These are phyloP conservation scores for Crepidotus variabilis DNA, from an alignment of 768 basidiomycete genomes.

Conservation along the genomic window DNA sequence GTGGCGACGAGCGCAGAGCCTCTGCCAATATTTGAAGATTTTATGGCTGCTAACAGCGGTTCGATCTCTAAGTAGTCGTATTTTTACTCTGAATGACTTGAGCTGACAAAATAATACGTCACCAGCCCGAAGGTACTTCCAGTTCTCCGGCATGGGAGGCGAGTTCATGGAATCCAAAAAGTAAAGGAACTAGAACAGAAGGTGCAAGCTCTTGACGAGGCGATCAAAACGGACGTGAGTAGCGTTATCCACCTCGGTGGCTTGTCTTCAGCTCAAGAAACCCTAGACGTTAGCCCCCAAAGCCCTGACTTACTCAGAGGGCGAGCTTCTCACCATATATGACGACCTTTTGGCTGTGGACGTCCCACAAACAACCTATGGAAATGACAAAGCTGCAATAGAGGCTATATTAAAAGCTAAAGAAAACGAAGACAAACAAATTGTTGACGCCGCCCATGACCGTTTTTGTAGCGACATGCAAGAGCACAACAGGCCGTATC, in stretches of 20 bases:
- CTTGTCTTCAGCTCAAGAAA: not conserved
- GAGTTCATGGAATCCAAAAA: slow-evolving; percentile 6
- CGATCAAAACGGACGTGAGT: slow-evolving; percentile 30
- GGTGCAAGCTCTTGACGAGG: slow-evolving; percentile 33
- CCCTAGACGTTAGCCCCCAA: not conserved
- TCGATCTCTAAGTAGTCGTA: slow-evolving; percentile 3
- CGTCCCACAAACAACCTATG: slow-evolving; percentile 6
- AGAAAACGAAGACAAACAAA: slow-evolving; percentile 26
- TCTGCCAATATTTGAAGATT: slow-evolving; percentile 2
- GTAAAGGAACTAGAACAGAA: slow-evolving; percentile 31
- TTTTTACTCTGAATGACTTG: not conserved
- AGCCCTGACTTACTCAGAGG: slow-evolving; percentile 35
- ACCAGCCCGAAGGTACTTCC: not conserved
- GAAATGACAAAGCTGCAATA: slow-evolving; percentile 10
- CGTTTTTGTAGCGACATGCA: slow-evolving; percentile 23
- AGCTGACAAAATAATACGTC: not conserved
- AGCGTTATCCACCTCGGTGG: not conserved
- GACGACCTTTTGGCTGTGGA: slow-evolving; percentile 39
- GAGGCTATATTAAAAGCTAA: slow-evolving; percentile 15
- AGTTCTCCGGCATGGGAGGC: not conserved
- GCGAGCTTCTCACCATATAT: slow-evolving; percentile 38
- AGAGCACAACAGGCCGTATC: slow-evolving; percentile 20
- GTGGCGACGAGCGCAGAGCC: slow-evolving; percentile 9
- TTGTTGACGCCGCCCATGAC: slow-evolving; percentile 30
- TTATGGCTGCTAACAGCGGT: not conserved